phyloP scores from a whole-genome alignment of 371 early-diverging fungal genomes.

The Circinella minor region DNA sequence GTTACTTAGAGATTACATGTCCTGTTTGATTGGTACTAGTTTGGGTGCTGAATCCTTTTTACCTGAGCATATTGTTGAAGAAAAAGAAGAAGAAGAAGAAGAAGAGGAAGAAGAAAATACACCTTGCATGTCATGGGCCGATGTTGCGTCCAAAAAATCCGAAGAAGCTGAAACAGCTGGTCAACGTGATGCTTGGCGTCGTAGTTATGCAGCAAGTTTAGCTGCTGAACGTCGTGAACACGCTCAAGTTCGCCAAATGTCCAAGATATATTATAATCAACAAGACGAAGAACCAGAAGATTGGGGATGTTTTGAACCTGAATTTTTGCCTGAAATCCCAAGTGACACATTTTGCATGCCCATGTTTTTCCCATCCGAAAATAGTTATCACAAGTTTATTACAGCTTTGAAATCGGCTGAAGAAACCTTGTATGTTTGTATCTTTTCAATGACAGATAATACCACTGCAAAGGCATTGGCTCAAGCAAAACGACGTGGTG shows the following conservation, averaged over 20 bases:
- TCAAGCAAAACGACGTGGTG: conserved; percentile 59
- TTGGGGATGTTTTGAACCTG: conserved; percentile 22
- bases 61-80: conserved; percentile 16
- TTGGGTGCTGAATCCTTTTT: conserved; percentile 23
- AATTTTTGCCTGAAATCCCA: conserved; percentile 15
- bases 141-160: conserved; percentile 29
- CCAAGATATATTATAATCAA: conserved; percentile 9
- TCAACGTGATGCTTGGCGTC: conserved; percentile 15
- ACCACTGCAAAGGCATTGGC: conserved; percentile 54
- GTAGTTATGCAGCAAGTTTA: conserved; percentile 19
- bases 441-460: conserved; percentile 64
- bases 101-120: conserved; percentile 16
- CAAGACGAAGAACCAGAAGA: conserved; percentile 19
- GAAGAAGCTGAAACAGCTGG: conserved; percentile 2
- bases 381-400: conserved; percentile 51
- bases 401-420: conserved; percentile 54
- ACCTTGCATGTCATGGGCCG: conserved; percentile 31
- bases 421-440: conserved; percentile 55
- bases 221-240: conserved; percentile 22
- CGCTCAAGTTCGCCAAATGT: conserved; percentile 17
- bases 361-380: conserved; percentile 51
- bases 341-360: conserved; percentile 50
- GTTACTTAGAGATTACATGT: conserved; percentile 17
- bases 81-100: conserved; percentile 17
- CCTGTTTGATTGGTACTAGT: conserved; percentile 21